A percentile compares a stretch with the other conserved stretches of the same genome.
Evolutionary conservation across 768 basidiomycete genomes (phyloP).

Genomic region (Tricholoma hemisulphureum): DNA sequence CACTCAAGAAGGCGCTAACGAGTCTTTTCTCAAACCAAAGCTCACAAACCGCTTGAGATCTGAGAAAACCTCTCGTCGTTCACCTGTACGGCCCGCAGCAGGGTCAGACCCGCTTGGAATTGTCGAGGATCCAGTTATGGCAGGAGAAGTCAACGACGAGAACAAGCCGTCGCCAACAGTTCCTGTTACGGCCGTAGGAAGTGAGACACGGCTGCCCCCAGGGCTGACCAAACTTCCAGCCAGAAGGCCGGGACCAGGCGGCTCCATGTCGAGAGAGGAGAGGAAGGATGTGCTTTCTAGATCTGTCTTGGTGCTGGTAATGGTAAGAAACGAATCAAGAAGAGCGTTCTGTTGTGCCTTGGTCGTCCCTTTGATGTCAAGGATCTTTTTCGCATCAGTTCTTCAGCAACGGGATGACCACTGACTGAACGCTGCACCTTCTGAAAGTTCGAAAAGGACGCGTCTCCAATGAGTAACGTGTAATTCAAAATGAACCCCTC

Average conservation of each 20-base stretch:
- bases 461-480: slow-evolving; percentile 89
- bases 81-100: slow-evolving; percentile 41
- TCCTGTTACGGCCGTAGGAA: slow-evolving; percentile 37
- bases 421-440: slow-evolving; percentile 55
- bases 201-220: slow-evolving; percentile 56
- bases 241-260: slow-evolving; percentile 47
- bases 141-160: slow-evolving; percentile 57
- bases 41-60: slow-evolving; percentile 87
- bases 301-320: slow-evolving; percentile 89
- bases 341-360: slow-evolving; percentile 85
- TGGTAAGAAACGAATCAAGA: slow-evolving; percentile 86
- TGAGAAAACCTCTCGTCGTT: slow-evolving; percentile 80
- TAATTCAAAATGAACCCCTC: slow-evolving; percentile 97
- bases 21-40: slow-evolving; percentile 81
- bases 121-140: slow-evolving; percentile 60
- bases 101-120: slow-evolving; percentile 50
- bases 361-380: slow-evolving; percentile 92
- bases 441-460: slow-evolving; percentile 96
- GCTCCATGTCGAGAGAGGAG: slow-evolving; percentile 94
- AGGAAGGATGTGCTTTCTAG: slow-evolving; percentile 91
- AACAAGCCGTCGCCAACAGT: slow-evolving; percentile 56
- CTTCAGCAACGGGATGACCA: neutral
- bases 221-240: slow-evolving; percentile 63
- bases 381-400: slow-evolving; percentile 55
- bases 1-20: slow-evolving; percentile 27